phyloP scores from a whole-genome alignment of 495 filamentous ascomycete genomes.

The Lentithecium fluviatile region DNA sequence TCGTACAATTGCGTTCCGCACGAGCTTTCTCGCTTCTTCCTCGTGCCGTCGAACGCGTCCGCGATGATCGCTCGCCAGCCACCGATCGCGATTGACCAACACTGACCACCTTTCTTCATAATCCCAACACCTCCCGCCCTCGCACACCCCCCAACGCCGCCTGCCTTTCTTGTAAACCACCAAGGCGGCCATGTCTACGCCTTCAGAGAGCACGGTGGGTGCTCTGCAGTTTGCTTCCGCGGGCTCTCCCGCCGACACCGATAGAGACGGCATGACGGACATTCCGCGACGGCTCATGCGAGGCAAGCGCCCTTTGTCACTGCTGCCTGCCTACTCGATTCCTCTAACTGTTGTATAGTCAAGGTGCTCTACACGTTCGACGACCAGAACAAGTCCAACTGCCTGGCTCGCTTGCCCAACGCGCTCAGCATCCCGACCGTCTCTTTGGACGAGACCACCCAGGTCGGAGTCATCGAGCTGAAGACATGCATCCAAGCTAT shows the following conservation, averaged over 20 bases:
- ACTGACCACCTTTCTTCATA: conserved; percentile 23
- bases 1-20: not conserved
- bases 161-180: not conserved
- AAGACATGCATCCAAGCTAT: conserved; percentile 89
- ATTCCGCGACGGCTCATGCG: conserved; percentile 37
- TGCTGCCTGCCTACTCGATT: not conserved
- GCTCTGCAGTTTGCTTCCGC: conserved; percentile 24
- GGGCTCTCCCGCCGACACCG: conserved; percentile 19
- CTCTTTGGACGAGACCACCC: conserved; percentile 69
- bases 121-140: conserved; percentile 2
- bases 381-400: conserved; percentile 82
- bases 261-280: conserved; percentile 15
- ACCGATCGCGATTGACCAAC: conserved; percentile 23
- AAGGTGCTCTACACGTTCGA: conserved; percentile 98
- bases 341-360: conserved; percentile 51
- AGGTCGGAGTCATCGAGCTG: conserved; percentile 86
- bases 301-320: conserved; percentile 19
- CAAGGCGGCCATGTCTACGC: conserved; percentile 34
- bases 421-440: conserved; percentile 77
- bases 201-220: conserved; percentile 28
- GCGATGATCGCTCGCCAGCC: conserved; percentile 27
- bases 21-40: not conserved
- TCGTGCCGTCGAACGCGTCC: conserved; percentile 14
- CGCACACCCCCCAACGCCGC: not conserved
- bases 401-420: conserved; percentile 85